These are phyloP conservation scores for Podospora bellae-mahoneyi DNA, from an alignment of 495 filamentous ascomycete species.

Conservation along the genomic window DNA sequence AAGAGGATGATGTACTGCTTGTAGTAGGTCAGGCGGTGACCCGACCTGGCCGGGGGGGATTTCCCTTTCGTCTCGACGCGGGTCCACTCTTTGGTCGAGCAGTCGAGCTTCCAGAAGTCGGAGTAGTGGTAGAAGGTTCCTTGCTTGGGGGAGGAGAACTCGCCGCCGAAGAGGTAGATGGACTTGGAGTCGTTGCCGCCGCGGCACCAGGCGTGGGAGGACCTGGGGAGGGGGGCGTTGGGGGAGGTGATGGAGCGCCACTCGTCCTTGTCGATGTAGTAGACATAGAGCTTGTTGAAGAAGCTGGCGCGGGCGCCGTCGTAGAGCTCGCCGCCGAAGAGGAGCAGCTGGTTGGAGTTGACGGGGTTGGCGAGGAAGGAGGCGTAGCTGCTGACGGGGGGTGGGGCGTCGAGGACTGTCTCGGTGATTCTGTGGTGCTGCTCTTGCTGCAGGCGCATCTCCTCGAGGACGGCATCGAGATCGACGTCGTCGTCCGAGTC, in stretches of 20 bases:
- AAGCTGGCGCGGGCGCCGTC: constrained; percentile 62
- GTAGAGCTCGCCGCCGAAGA: constrained; percentile 80
- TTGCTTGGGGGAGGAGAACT: constrained; percentile 73
- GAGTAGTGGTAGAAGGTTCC: constrained; percentile 99
- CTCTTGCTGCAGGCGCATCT: constrained; percentile 81
- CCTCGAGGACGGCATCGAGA: constrained; percentile 90
- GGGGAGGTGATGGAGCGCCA: constrained; percentile 87
- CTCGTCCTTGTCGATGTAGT: constrained; percentile 78
- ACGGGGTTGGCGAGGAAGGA: constrained; percentile 77
- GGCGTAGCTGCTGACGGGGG: constrained; percentile 74
- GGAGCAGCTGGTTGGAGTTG: constrained; percentile 81
- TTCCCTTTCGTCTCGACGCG: constrained; percentile 84
- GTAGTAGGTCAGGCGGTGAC: constrained; percentile 92
- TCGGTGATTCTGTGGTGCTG: constrained; percentile 93
- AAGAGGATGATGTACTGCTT: constrained; percentile 56
- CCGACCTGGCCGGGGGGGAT: constrained; percentile 81
- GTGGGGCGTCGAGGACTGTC: constrained; percentile 63
- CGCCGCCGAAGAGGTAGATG: constrained; percentile 87
- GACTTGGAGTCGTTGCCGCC: constrained; percentile 75
- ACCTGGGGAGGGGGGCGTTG: constrained; percentile 86
- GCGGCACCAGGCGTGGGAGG: constrained; percentile 88
- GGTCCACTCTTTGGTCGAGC: constrained; percentile 79
- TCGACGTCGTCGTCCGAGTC: constrained; percentile 88
- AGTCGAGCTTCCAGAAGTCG: constrained; percentile 93
- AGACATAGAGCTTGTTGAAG: constrained; percentile 77